A percentile compares a stretch with the other conserved stretches of the same genome.
phyloP scores from a whole-genome alignment of 805 yeast genomes.

The Spathaspora arborariae region DNA sequence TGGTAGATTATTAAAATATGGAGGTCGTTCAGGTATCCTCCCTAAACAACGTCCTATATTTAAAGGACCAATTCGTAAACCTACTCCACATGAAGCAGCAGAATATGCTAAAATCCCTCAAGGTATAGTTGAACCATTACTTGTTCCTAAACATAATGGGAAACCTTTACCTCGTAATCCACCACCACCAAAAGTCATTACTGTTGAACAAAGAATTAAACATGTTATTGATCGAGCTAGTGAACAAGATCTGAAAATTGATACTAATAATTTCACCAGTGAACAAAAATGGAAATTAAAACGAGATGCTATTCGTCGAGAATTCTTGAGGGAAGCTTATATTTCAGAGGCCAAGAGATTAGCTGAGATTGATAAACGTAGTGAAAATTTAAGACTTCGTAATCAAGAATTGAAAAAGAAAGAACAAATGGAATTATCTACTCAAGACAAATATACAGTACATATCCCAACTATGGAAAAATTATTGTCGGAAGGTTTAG shows the following conservation, averaged over 20 bases:
- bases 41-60: constrained; percentile 77
- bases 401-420: constrained; percentile 36
- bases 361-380: constrained; percentile 29
- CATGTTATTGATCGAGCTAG: constrained; percentile 42
- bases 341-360: constrained; percentile 49
- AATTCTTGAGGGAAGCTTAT: constrained; percentile 63
- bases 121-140: constrained; percentile 70
- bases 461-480: constrained; percentile 73
- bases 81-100: constrained; percentile 38
- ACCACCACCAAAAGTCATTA: constrained; percentile 46
- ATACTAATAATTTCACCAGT: constrained; percentile 21
- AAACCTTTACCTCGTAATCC: constrained; percentile 47
- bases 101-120: constrained; percentile 44
- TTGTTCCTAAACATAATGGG: constrained; percentile 54
- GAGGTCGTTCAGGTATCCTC: constrained; percentile 75
- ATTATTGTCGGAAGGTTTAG: constrained; percentile 61
- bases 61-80: constrained; percentile 59
- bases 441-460: too few species aligned
- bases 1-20: constrained; percentile 47
- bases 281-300: constrained; percentile 46
- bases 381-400: constrained; percentile 21
- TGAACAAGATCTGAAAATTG: constrained; percentile 33
- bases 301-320: constrained; percentile 66
- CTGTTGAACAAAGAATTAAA: constrained; percentile 58
- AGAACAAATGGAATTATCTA: constrained; percentile 31